Conservation (phyloP, 345 rosid genomes). For the Eutrema japonicum region DNA sequence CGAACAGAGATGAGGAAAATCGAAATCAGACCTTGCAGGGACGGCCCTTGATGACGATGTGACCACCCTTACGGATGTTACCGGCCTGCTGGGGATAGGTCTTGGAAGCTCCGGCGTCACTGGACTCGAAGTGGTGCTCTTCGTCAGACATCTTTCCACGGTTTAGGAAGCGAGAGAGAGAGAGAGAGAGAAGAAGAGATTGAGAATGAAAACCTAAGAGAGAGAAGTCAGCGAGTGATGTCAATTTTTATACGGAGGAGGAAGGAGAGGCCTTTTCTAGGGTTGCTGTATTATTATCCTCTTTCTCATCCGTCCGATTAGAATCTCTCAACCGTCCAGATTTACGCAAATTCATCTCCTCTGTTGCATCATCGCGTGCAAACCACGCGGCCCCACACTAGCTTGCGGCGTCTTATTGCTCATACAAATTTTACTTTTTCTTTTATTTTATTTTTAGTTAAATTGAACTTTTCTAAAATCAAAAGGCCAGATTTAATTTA, state of each 20-base stretch:
- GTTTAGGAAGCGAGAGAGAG: background rate
- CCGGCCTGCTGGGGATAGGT: constrained; percentile 50
- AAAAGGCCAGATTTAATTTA: background rate
- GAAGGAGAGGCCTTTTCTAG: constrained; percentile 32
- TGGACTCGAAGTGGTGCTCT: constrained; percentile 51
- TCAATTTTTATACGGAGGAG: constrained; percentile 25
- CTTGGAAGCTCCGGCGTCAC: constrained; percentile 51
- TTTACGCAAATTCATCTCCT: constrained; percentile 7
- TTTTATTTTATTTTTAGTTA: background rate
- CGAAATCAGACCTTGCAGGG: constrained; percentile 47
- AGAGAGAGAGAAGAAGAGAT: background rate
- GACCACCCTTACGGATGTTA: constrained; percentile 50
- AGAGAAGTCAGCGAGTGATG: constrained; percentile 31
- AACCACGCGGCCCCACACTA: constrained; percentile 42
- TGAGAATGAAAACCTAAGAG: constrained; percentile 12
- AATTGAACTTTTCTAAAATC: background rate
- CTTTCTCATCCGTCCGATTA: constrained; percentile 32
- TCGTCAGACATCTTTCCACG: constrained; percentile 48
- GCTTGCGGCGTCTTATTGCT: constrained; percentile 35
- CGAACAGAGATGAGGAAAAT: background rate
- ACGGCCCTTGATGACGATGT: constrained; percentile 50
- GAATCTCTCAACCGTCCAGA: constrained; percentile 22
- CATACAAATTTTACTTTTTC: background rate
- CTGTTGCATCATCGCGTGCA: constrained; percentile 39
- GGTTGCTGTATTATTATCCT: constrained; percentile 27